A percentile compares a stretch with the other conserved stretches of the same genome.
Evolutionary conservation across 2,329 filamentous ascomycete species (phyloP).

Genomic region (Aspergillus fischeri): DNA sequence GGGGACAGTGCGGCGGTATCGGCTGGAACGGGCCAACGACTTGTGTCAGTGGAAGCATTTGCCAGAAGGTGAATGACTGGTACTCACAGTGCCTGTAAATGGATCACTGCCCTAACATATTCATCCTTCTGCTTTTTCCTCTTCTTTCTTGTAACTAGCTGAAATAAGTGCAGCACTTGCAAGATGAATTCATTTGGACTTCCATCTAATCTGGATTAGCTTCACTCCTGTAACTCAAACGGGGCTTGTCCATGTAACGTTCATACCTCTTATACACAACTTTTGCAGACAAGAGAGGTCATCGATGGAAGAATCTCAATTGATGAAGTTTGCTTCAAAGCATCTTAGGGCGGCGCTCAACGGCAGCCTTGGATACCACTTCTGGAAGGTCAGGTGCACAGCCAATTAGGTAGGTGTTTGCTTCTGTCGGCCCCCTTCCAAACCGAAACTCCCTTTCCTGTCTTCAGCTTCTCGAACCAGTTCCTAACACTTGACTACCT

Average conservation of each 20-base stretch:
- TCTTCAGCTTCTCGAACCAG: not conserved
- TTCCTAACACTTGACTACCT: too few relatives aligned
- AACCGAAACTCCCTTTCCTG: not conserved
- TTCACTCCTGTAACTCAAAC: too few relatives aligned
- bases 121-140: not conserved
- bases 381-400: too few relatives aligned
- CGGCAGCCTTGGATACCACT: too few relatives aligned
- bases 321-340: not conserved
- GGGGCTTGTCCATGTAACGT: not conserved
- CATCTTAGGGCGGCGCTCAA: too few relatives aligned
- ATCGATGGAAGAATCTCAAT: not conserved
- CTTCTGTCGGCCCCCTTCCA: too few relatives aligned
- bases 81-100: constrained; percentile 29
- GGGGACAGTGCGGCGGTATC: constrained; percentile 26
- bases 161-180: not conserved
- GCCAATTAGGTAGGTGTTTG: not conserved
- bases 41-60: constrained; percentile 25
- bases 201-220: not conserved
- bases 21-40: constrained; percentile 25
- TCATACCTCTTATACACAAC: not conserved
- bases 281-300: not conserved
- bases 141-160: not conserved
- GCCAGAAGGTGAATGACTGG: constrained; percentile 23
- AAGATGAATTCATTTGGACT: not conserved
- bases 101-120: not conserved